Evolutionary conservation across 176 grass and related monocot genomes (phyloP).

Genomic region (Triticum monococcum): DNA sequence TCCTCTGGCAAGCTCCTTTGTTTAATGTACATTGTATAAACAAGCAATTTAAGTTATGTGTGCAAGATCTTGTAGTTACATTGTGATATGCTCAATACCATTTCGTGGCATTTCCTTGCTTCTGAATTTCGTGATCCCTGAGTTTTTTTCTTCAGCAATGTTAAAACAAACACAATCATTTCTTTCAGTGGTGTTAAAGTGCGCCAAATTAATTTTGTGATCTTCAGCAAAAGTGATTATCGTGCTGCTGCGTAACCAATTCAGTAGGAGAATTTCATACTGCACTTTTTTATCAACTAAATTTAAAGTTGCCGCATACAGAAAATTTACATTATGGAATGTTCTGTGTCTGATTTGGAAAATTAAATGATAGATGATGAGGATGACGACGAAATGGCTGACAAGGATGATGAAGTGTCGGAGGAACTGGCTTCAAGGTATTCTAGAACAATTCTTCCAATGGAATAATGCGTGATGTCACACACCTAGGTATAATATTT

Average conservation of each 20-base stretch:
- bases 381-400: constrained; percentile 6
- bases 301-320: not conserved
- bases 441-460: not conserved
- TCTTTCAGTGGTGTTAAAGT: not conserved
- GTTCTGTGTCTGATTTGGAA: not conserved
- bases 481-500: not conserved
- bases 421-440: constrained; percentile 70
- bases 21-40: not conserved
- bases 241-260: not conserved
- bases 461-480: not conserved
- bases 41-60: not conserved
- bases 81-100: not conserved
- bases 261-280: not conserved
- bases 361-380: constrained; percentile 9
- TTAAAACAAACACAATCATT: not conserved
- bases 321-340: not conserved
- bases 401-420: constrained; percentile 59
- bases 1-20: not conserved
- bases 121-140: not conserved
- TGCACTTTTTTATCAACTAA: not conserved
- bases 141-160: not conserved
- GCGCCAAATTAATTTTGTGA: not conserved
- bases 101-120: not conserved
- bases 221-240: not conserved
- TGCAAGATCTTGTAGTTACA: not conserved